Evolutionary conservation across 2,329 filamentous ascomycete species (phyloP), one percentile per base, ranked within the genome.

Genomic region (Mycocentrospora acerina): DNA sequence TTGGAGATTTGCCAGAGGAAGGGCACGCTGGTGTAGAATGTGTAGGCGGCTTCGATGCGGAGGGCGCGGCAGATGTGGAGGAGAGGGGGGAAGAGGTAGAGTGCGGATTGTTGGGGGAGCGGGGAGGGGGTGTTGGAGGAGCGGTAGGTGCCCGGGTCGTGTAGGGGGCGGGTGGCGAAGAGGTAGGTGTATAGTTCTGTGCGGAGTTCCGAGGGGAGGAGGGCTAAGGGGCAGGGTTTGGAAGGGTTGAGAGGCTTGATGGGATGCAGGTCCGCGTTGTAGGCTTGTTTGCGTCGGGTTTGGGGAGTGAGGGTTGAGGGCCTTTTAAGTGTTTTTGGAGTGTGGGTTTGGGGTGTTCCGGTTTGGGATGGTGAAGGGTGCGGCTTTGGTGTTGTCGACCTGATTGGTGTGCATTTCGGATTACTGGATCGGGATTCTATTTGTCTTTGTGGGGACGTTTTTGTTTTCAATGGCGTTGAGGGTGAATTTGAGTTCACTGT

Each of bases 21-120:
- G 12, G 29, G 19, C 2, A 47, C 40, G 22, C 19, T 28, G 1
- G 46, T 47, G 40, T 59, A 64, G 42, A 56, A 62, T 12, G 42
- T 40, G 25, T 61, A 59, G 15, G 54, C 53, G 3, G 51, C 53
- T 47, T 64, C 60, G n/a, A 53, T 47, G 7, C 59, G 48, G n/a
- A 63, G 48, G 7, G 48, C 46, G 13, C 56, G 53, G 35, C 52
- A 56, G 22, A 56, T 37, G 14, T 47, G 46, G 4, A 62, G 44
- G 2, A 61, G 30, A 13, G 12, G 3, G 12, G 53, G 50, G 29
- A 40, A 47, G 24, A 43, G 22, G 35, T 35, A 41, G 17, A 14
- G 25, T 36, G 22, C 5, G 26, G 13, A 29, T 22, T 24, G 18
- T 9, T 16, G 40, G 35, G 8, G 32, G 16, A 13, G 35, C 15